Base-by-base conservation (phyloP, 805 yeast genomes). In the Tetrapisispora fleetii region DNA sequence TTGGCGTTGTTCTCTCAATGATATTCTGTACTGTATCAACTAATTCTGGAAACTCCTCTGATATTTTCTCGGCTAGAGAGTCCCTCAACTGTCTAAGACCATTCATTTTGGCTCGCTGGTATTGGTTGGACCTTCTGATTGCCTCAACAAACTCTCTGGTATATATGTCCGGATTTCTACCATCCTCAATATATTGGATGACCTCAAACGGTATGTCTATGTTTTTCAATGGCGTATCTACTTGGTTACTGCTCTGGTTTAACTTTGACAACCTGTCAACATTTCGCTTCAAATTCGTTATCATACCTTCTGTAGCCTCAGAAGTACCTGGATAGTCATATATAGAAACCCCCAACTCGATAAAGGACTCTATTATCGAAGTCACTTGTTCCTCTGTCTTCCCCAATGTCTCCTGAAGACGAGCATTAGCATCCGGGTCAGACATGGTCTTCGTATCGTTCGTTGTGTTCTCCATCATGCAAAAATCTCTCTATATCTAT, bases 141-240 rank as follows among this genome's bases (percentile, higher is more conserved):
- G 91, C 86, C 63, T 93, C 99, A 16, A 91, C 87, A 67, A 93
- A 93, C 68, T 93, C 99, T 63, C 99, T 77, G 0, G 98, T 89
- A 66, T 93, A 93, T 37, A 93, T 89, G 62, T 93, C 98, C 0
- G 99, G 98, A 62, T 93, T 93, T 56, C 99, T 74, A 2, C 99
- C 99, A 59, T 88, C 95, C 61, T 93, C 98, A 37, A 93, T 87
- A 60, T 93, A 93, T 53, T 84, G 82, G 14, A 89, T 71, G n/a
- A 90, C 90, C 59, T 90, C 96, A 37, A 84, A 64, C 1, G 96
- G 96, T 3, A 85, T 74, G 1, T 81, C 67, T 4, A 76, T 67
- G 9, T 68, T 59, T 27, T 67, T 63, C 19, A 78, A 54, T 1
- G 55, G 59, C 3, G 64, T 57, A 1, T 48, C 48, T 14, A 65